Base-by-base conservation (phyloP, 495 filamentous ascomycete species). In the Penicillium malachiteum region DNA sequence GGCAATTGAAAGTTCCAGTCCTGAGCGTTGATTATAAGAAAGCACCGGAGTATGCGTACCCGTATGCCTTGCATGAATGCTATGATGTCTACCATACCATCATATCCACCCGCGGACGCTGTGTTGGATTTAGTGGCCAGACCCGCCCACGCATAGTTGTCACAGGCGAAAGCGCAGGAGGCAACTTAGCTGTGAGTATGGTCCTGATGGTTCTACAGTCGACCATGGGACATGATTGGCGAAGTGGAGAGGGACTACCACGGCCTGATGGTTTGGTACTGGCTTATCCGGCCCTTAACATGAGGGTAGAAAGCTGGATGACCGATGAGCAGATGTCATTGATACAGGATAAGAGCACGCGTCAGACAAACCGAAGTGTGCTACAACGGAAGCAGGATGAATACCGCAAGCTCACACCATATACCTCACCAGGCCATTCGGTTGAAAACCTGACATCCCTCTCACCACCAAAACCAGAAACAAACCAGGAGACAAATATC, bases 251-350 rank as follows among this genome's bases (percentile, higher is more conserved):
- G 21, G 66, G 68, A 32, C 78, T 98, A 2, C 91, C 94, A 2
- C 66, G 84, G 4, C 94, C 94, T 0, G 88, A 85, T 58, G 95
- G 91, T 0, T 63, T 97, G 10, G 78, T 97, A 1, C 77, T 97
- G 38, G 85, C 95, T 30, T 98, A 98, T 65, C 94, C 94, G 1
- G 84, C 84, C 0, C 76, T 98, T 52, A 95, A 96, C 63, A 87
- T 97, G 85, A 96, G 91, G 66, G 96, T 97, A 48, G 88, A 89
- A n/a, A 97, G 91, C 62, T 98, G 94, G 94, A 97, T 98, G 92
- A 91, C 87, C 0, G 95, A 98, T 61, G 94, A 97, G 67, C 92
- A 97, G 66, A 94, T 97, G 90, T 80, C 89, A 0, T 73, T 97
- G 38, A 96, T 98, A 50, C 87, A 92, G 57, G 91, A 96, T 54